Evolutionary conservation across 306 rosid genomes (phyloP).

Genomic region (Inga leiocalycina): DNA sequence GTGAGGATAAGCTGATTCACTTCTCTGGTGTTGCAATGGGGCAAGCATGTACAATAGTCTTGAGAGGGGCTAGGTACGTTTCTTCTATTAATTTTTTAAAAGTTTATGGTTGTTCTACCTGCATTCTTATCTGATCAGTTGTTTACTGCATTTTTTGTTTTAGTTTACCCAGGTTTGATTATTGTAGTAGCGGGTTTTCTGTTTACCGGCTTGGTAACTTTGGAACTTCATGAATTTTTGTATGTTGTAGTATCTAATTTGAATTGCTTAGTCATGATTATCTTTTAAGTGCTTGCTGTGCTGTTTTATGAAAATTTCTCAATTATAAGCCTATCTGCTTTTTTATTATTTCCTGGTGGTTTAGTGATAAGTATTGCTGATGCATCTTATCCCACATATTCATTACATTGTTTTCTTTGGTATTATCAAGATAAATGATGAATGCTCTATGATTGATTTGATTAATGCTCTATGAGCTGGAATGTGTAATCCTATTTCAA

Average conservation of each 20-base stretch:
- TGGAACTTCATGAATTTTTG: neutral
- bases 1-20: conserved; percentile 92
- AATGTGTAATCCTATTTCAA: neutral
- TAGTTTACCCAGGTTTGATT: neutral
- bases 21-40: conserved; percentile 97
- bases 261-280: conserved; percentile 3
- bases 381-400: neutral
- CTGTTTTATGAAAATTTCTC: conserved; percentile 4
- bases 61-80: conserved; percentile 91
- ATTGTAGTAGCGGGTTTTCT: neutral
- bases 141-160: neutral
- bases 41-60: conserved; percentile 89
- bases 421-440: neutral
- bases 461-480: conserved; percentile 3
- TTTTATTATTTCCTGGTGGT: neutral
- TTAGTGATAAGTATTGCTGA: neutral
- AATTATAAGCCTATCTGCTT: neutral
- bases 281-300: neutral
- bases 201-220: conserved; percentile 8
- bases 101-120: conserved; percentile 5
- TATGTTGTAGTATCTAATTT: conserved; percentile 1
- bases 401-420: conserved; percentile 12
- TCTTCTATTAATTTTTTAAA: neutral
- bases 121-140: conserved; percentile 13
- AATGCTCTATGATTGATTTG: neutral